Evolutionary conservation across 2,329 filamentous ascomycete species (phyloP), one percentile per base, ranked within the genome.

Genomic region (Penicillium sp.): DNA sequence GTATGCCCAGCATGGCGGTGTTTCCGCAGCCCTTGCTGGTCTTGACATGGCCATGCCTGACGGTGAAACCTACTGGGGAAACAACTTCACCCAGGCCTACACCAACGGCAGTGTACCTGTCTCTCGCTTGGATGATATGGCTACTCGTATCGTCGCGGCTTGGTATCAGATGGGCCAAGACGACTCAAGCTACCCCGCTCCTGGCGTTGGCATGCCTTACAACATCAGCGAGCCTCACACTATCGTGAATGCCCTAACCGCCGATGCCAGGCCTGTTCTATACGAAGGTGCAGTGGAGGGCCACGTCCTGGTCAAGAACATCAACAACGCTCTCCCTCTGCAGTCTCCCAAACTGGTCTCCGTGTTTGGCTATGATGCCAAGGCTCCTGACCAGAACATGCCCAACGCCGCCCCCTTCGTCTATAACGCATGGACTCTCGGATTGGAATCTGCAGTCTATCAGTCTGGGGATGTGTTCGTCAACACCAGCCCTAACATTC

Each of bases 11-110:
- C 89, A 93, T 68, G 79, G 85, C 5, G 90, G 90, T 65, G 87
- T 85, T 10, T 80, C 86, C 20, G 84, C 83, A 45, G 88, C 90
- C 6, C 80, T 86, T 37, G 90, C 90, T 22, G 91, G 90, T 49
- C 80, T 94, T 37, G 91, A 95, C 75, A 91, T 94, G 90, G 83
- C 84, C 20, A 94, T 94, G 91, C 90, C 90, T 1, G 90, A 90
- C 54, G 34, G 63, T 11, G 11, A 39, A 14, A 43, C 43, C 2
- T 67, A 57, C 53, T 70, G 68, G 68, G 63, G 58, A 4, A 31
- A 60, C 31, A 72, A 74, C 42, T 80, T 90, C 0, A 77, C 81
- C 1, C 73, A 81, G 11, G 83, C 87, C 0, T 83, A 90, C 25
- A 79, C 78, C 10, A 89, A 89, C 63, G 86, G 86, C 4, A 82